These are phyloP conservation scores for Cucurbita ficifolia DNA, from an alignment of 306 rosid species.

Conservation along the genomic window DNA sequence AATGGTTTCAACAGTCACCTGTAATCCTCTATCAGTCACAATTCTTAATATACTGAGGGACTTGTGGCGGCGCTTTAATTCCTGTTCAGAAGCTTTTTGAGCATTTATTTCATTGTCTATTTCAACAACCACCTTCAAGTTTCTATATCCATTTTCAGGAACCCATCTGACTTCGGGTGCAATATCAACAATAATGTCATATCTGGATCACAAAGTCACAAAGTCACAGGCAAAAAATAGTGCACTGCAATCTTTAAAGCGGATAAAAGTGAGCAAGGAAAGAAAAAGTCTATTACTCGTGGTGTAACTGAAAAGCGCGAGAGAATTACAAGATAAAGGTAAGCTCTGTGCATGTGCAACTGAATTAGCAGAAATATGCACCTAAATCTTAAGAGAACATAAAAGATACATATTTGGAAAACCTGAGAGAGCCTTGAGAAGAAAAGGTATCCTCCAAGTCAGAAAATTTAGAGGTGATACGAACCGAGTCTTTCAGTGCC, in stretches of 20 bases:
- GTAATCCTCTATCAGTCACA: constrained; percentile 72
- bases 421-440: constrained; percentile 66
- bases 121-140: constrained; percentile 73
- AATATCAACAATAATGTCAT: constrained; percentile 75
- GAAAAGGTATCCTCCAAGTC: constrained; percentile 69
- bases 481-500: constrained; percentile 74
- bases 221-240: no score
- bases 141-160: constrained; percentile 64
- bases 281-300: neutral
- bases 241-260: no score
- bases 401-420: constrained; percentile 1
- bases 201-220: constrained; percentile 39
- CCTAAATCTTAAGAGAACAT: constrained; percentile 4
- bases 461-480: constrained; percentile 52
- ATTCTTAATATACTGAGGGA: constrained; percentile 56
- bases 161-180: constrained; percentile 80
- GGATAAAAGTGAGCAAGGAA: no score
- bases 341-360: neutral
- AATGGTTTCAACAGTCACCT: constrained; percentile 30
- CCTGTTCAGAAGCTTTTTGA: constrained; percentile 42
- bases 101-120: constrained; percentile 73
- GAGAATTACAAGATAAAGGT: neutral
- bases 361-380: neutral
- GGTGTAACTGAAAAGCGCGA: neutral
- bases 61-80: constrained; percentile 63